These are phyloP conservation scores for Thielaviopsis euricoi DNA, from an alignment of 2,329 filamentous ascomycete genomes.

Conservation along the genomic window DNA sequence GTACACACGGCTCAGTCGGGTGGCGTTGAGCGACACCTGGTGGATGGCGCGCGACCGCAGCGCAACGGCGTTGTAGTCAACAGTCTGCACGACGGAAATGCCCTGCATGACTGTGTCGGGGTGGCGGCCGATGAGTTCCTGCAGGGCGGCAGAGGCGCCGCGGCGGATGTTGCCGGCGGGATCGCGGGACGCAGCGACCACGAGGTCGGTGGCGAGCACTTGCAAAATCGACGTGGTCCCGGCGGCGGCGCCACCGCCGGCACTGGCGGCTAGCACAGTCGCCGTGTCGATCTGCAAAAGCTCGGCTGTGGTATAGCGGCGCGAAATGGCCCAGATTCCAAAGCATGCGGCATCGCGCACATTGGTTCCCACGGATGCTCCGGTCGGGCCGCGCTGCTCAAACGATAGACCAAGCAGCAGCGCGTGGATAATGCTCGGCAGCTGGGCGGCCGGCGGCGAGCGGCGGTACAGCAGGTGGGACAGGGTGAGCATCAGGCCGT, in stretches of 20 bases:
- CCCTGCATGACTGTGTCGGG: slow-evolving; percentile 70
- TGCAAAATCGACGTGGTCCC: slow-evolving; percentile 44
- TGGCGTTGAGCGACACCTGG: slow-evolving; percentile 55
- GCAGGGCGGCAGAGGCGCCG: slow-evolving; percentile 80
- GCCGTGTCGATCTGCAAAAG: slow-evolving; percentile 44
- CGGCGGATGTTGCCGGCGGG: slow-evolving; percentile 85
- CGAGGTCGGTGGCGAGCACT: slow-evolving; percentile 62
- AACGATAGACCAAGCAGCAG: slow-evolving; percentile 70
- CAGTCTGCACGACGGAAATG: slow-evolving; percentile 70
- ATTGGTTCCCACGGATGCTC: slow-evolving; percentile 72
- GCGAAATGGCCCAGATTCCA: slow-evolving; percentile 81
- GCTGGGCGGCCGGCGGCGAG: slow-evolving; percentile 53
- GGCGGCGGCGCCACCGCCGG: slow-evolving; percentile 18
- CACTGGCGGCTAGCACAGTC: slow-evolving; percentile 25
- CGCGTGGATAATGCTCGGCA: slow-evolving; percentile 59
- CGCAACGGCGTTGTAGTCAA: slow-evolving; percentile 88
- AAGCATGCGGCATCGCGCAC: slow-evolving; percentile 93
- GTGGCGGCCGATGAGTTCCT: slow-evolving; percentile 86
- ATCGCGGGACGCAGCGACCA: slow-evolving; percentile 70
- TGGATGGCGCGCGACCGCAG: slow-evolving; percentile 68
- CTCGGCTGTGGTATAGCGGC: slow-evolving; percentile 70
- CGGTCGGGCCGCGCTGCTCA: slow-evolving; percentile 72
- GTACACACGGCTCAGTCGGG: slow-evolving; percentile 50
- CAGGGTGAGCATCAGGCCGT: slow-evolving; percentile 76
- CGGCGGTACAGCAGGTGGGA: slow-evolving; percentile 74